These are phyloP conservation scores for Rhodotorula sp. DNA, from an alignment of 1,284 basidiomycete genomes.

Conservation along the genomic window DNA sequence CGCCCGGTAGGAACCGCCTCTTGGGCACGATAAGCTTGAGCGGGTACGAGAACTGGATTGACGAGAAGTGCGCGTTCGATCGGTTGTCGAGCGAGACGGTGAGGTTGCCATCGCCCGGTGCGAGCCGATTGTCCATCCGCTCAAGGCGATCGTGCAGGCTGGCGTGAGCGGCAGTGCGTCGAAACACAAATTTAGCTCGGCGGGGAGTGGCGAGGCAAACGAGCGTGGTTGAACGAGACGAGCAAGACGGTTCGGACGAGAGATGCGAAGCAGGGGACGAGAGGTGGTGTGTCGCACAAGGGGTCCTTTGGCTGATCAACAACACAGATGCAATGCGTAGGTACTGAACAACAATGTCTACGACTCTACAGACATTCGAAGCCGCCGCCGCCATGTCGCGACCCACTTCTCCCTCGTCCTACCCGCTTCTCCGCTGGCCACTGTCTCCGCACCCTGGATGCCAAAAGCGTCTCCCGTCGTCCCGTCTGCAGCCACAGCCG, in stretches of 20 bases:
- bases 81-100: constrained; percentile 1
- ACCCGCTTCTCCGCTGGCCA: background rate
- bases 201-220: no score
- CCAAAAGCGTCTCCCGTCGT: background rate
- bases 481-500: background rate
- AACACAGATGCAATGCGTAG: no score
- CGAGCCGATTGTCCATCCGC: constrained; percentile 2
- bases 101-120: constrained; percentile 29
- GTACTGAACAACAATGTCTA: no score
- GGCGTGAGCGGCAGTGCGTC: background rate
- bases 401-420: background rate
- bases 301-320: no score
- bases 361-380: no score
- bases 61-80: constrained; percentile 56
- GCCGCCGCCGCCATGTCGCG: background rate
- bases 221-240: no score
- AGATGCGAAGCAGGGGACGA: background rate
- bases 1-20: constrained; percentile 49
- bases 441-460: background rate
- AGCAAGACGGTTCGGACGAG: no score
- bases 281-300: background rate
- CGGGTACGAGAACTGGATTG: constrained; percentile 79
- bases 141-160: background rate
- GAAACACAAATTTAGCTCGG: no score
- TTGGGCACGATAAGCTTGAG: constrained; percentile 71